Evolutionary conservation across 495 filamentous ascomycete genomes (phyloP).

Genomic region (Penicillium canariense): DNA sequence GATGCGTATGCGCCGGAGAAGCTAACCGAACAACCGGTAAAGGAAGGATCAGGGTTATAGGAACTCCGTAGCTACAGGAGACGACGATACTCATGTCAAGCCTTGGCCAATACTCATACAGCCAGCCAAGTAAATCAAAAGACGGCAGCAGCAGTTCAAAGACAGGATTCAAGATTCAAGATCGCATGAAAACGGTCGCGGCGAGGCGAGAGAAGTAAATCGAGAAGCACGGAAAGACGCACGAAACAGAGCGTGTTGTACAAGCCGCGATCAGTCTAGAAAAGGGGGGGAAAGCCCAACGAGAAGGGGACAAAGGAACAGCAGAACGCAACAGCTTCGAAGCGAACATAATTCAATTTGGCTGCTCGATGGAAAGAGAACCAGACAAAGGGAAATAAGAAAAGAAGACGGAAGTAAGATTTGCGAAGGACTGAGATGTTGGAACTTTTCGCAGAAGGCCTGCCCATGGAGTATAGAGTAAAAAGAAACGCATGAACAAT

Average conservation of each 20-base stretch:
- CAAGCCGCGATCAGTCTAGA: conserved; percentile 26
- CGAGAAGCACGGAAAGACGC: conserved; percentile 24
- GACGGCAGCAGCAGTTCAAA: conserved; percentile 10
- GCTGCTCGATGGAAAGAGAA: conserved; percentile 38
- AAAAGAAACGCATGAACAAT: conserved; percentile 40
- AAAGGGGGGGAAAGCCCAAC: conserved; percentile 17
- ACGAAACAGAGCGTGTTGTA: conserved; percentile 29
- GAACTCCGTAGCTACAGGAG: background rate
- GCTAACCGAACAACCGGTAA: background rate
- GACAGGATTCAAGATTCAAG: conserved; percentile 21
- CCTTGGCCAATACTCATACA: background rate
- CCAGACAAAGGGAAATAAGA: conserved; percentile 32
- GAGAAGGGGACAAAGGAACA: conserved; percentile 23
- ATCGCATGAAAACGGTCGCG: conserved; percentile 14
- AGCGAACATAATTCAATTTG: conserved; percentile 46
- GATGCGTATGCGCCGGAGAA: background rate
- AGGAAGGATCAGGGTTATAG: background rate
- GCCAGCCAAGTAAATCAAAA: background rate
- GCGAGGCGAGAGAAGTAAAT: conserved; percentile 12
- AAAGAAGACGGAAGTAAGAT: conserved; percentile 33
- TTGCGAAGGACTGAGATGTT: conserved; percentile 34
- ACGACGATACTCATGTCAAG: background rate
- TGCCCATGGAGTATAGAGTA: conserved; percentile 45
- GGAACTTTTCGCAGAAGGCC: conserved; percentile 52
- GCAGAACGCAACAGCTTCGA: conserved; percentile 35